Evolutionary conservation across 78 protist species (phyloP).

Genomic region (Monocercomonoides exilis): DNA sequence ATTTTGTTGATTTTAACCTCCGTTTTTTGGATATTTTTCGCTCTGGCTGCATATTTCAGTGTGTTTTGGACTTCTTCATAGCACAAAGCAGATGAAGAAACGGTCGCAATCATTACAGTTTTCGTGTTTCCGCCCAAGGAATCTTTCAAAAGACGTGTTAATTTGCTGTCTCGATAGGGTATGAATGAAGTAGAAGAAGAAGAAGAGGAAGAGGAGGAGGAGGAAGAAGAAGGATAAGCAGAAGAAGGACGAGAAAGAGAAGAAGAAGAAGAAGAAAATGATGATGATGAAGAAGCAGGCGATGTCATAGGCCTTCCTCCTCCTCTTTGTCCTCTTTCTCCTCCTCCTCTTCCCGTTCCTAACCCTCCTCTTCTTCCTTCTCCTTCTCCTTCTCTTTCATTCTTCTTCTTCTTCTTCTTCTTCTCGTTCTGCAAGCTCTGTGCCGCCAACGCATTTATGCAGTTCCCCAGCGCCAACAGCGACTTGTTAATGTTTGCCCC

Average conservation of each 20-base stretch:
- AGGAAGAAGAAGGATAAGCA: too few species aligned
- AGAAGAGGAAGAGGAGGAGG: too few species aligned
- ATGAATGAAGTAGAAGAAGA: too few species aligned
- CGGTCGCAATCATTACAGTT: slow-evolving; percentile 85
- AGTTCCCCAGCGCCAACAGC: slow-evolving; percentile 74
- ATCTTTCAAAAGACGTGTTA: background rate
- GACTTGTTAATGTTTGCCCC: slow-evolving; percentile 77
- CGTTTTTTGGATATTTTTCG: slow-evolving; percentile 39
- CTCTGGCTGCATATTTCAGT: slow-evolving; percentile 82
- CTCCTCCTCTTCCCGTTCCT: too few species aligned
- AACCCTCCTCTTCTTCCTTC: too few species aligned
- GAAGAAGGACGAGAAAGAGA: too few species aligned
- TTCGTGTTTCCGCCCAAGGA: slow-evolving; percentile 84
- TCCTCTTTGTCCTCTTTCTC: too few species aligned
- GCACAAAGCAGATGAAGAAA: slow-evolving; percentile 16
- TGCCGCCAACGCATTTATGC: slow-evolving; percentile 61
- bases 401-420: background rate
- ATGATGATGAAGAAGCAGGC: too few species aligned
- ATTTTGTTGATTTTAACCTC: background rate
- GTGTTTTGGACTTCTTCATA: slow-evolving; percentile 84
- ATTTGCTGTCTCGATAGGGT: background rate
- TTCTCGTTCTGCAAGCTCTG: slow-evolving; percentile 52
- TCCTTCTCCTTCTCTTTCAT: too few species aligned
- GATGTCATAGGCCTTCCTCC: too few species aligned
- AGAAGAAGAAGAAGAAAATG: too few species aligned